Base-by-base conservation (phyloP, 257 asterid genomes). In the Ophiorrhiza pumila region DNA sequence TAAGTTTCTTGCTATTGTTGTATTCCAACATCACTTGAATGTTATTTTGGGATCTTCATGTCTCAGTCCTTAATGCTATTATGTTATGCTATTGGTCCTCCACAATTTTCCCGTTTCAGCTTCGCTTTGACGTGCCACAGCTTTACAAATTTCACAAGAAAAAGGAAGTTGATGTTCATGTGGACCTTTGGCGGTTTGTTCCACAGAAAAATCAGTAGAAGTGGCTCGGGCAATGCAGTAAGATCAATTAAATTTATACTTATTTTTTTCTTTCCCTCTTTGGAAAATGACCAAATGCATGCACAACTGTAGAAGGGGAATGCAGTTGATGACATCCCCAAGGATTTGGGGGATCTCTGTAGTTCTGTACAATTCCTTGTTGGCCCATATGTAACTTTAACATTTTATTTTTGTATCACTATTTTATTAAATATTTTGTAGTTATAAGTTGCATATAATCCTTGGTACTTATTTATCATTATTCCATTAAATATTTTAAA, bases 101-200 rank as follows among this genome's bases (percentile, higher is more conserved):
- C n/a, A n/a, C n/a, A 5, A 13, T 17, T 53, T 60, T 50, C 56
- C 41, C 70, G 25, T 70, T 79, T 76, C 77, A 93, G 97, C 96
- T 94, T 50, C 89, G 97, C 59, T 94, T 83, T 66, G 97, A 94
- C 75, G 91, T 94, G 64, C 96, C 98, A 29, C 86, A 88, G 71
- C 87, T 91, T n/a, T 94, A 94, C 87, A 91, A 91, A 77, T 94
- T 94, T 82, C 99, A 94, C 90, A 91, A 88, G 97, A 92, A 86
- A 81, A 94, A 85, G 83, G 97, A 90, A 84, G 96, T 94, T 64
- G 97, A 94, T 67, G 87, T 94, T 64, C 97, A 96, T 35, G 98
- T 91, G 75, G 99, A 94, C 81, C 88, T 94, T 35, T 91, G 97
- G 97, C 91, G 93, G n/a, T 94, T 94, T 79, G 98, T 91, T 73